Evolutionary conservation across 805 yeast genomes (phyloP).

Genomic region (Starmerella khaoyaiensis): DNA sequence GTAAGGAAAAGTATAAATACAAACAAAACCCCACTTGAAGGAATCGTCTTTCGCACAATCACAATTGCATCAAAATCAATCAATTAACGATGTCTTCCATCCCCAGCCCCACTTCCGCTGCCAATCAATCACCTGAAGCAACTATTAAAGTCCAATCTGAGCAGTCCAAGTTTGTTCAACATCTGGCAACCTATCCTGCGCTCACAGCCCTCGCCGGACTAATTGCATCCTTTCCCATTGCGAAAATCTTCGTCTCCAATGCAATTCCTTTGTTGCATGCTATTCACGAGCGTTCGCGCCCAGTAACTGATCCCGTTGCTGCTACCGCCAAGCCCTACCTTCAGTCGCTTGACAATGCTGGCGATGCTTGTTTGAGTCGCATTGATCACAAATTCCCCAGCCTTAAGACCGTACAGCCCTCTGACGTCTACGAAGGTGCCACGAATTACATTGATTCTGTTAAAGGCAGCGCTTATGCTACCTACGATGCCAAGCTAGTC

Average conservation of each 20-base stretch:
- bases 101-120: constrained; percentile 1
- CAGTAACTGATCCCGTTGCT: constrained; percentile 27
- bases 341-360: constrained; percentile 37
- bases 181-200: constrained; percentile 40
- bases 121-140: background rate
- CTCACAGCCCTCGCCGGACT: constrained; percentile 47
- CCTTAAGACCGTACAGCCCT: constrained; percentile 46
- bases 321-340: constrained; percentile 35
- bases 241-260: constrained; percentile 46
- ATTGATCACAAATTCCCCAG: constrained; percentile 51
- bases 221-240: constrained; percentile 45
- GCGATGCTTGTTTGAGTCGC: constrained; percentile 42
- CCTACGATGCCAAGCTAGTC: constrained; percentile 37
- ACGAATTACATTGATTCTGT: constrained; percentile 30
- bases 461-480: constrained; percentile 25
- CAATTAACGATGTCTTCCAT: background rate
- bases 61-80: background rate
- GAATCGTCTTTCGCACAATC: too few relatives aligned
- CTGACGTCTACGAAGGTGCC: constrained; percentile 34
- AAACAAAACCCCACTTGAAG: background rate
- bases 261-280: constrained; percentile 45
- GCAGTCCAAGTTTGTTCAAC: constrained; percentile 35
- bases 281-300: constrained; percentile 24
- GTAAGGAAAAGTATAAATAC: too few relatives aligned
- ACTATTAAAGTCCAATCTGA: constrained; percentile 15